Conservation (phyloP, 192 early-diverging fungal genomes). For the Linderina pennispora region DNA sequence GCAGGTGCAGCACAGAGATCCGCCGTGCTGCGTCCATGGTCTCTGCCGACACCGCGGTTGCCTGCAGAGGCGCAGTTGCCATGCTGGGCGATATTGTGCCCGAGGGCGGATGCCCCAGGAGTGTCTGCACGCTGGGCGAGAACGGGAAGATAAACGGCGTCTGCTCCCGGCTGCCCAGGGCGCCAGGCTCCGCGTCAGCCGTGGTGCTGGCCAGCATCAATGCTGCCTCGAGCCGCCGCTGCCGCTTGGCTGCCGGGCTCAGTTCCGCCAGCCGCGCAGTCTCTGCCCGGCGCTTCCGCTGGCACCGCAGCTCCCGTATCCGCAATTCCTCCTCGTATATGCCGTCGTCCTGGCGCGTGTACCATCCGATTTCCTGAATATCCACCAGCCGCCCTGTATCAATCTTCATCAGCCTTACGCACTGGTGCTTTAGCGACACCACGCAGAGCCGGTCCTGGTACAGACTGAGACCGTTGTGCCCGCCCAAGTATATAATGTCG, state of each 20-base stretch:
- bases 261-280: no score
- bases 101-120: background rate
- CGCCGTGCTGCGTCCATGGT: background rate
- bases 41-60: background rate
- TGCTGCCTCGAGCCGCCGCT: no score
- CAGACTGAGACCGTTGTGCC: conserved; percentile 37
- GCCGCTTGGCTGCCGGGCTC: no score
- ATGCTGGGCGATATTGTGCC: background rate
- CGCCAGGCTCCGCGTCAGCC: no score
- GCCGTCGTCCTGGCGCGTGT: conserved; percentile 32
- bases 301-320: conserved; percentile 18
- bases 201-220: no score
- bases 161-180: background rate
- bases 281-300: no score
- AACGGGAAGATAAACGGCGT: conserved; percentile 14
- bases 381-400: conserved; percentile 14
- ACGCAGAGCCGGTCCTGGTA: conserved; percentile 36
- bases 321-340: conserved; percentile 23
- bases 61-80: background rate
- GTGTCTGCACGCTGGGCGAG: conserved; percentile 6
- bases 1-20: background rate
- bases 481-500: conserved; percentile 38
- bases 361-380: conserved; percentile 44
- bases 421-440: conserved; percentile 43
- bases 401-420: conserved; percentile 33